These are phyloP conservation scores for Amaranthus tricolor DNA, from an alignment of 179 eudicot genomes.

Conservation along the genomic window DNA sequence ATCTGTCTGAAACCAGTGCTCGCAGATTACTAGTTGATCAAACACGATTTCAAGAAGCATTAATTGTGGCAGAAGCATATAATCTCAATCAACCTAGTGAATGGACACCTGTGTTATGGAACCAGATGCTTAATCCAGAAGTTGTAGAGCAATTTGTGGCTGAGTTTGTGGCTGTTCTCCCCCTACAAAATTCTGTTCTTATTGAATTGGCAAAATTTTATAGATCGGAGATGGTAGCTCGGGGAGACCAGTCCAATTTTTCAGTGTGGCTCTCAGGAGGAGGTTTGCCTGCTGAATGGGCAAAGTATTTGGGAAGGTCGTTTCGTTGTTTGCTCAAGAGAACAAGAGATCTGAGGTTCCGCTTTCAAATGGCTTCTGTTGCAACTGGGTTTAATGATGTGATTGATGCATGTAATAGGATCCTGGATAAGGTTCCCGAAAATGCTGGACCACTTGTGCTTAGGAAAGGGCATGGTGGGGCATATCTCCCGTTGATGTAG, in stretches of 20 bases:
- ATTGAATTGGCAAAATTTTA: conserved; percentile 83
- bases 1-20: conserved; percentile 85
- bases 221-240: conserved; percentile 81
- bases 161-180: conserved; percentile 91
- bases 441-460: conserved; percentile 88
- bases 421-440: conserved; percentile 88
- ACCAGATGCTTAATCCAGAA: conserved; percentile 93
- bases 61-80: conserved; percentile 97
- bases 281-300: conserved; percentile 91
- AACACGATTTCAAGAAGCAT: conserved; percentile 92
- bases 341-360: conserved; percentile 80
- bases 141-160: conserved; percentile 82
- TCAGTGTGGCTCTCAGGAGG: conserved; percentile 91
- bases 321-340: conserved; percentile 86
- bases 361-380: conserved; percentile 61
- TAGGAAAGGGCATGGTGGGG: conserved; percentile 98
- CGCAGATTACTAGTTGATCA: conserved; percentile 81
- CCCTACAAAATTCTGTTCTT: conserved; percentile 82
- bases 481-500: conserved; percentile 74
- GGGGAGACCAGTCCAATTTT: conserved; percentile 91
- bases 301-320: conserved; percentile 80
- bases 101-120: conserved; percentile 97
- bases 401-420: conserved; percentile 53
- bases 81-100: conserved; percentile 92
- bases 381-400: conserved; percentile 87